These are phyloP conservation scores for Voacanga thouarsii DNA, from an alignment of 257 asterid species.

Conservation along the genomic window DNA sequence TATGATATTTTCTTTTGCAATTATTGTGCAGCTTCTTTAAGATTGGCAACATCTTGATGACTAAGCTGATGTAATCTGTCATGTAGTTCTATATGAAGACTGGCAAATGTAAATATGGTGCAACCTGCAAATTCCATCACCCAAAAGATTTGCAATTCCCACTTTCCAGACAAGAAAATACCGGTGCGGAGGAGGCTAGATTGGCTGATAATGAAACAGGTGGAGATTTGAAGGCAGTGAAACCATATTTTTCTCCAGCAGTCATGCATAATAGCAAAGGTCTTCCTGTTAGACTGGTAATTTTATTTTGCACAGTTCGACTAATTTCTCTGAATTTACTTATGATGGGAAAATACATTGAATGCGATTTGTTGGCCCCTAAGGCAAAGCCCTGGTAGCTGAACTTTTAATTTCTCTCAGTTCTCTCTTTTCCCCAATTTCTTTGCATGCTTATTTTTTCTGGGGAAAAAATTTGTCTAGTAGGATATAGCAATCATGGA, in stretches of 20 bases:
- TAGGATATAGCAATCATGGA: neutral
- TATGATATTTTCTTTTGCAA: slow-evolving; percentile 41
- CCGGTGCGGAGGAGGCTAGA: slow-evolving; percentile 28
- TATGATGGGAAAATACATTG: neutral
- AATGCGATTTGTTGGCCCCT: too few species aligned
- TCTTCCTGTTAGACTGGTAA: slow-evolving; percentile 89
- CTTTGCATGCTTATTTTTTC: neutral
- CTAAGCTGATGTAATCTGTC: slow-evolving; percentile 18
- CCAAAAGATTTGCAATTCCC: slow-evolving; percentile 71
- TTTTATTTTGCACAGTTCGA: slow-evolving; percentile 7
- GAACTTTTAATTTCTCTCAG: neutral
- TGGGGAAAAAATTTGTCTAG: too few species aligned
- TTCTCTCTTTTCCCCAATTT: neutral
- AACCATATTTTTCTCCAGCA: slow-evolving; percentile 55
- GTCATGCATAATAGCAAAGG: slow-evolving; percentile 79
- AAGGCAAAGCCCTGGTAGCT: neutral
- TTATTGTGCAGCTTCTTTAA: slow-evolving; percentile 1
- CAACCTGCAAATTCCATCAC: slow-evolving; percentile 90
- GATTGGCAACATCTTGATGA: slow-evolving; percentile 1
- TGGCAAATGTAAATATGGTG: slow-evolving; percentile 85
- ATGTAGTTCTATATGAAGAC: slow-evolving; percentile 96
- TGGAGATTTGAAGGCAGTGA: slow-evolving; percentile 48
- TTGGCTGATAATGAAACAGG: slow-evolving; percentile 23
- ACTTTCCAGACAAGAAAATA: slow-evolving; percentile 44
- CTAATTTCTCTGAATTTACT: slow-evolving; percentile 3